Percentiles rank a stretch among this genome's conserved stretches.
phyloP scores from a whole-genome alignment of 768 basidiomycete species.

The Boletus huronensis region DNA sequence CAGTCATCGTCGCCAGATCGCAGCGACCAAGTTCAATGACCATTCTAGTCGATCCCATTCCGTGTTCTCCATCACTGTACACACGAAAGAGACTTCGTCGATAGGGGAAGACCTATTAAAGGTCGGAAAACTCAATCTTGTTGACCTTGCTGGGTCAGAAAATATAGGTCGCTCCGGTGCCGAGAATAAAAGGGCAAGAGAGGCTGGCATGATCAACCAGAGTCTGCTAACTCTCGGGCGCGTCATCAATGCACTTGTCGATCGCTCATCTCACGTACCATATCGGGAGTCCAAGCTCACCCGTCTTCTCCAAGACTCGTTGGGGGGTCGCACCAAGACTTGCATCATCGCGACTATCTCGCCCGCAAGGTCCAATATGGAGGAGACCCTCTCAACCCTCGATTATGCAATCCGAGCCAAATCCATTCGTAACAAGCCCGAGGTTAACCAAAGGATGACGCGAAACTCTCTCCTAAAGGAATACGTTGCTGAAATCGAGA shows the following conservation, averaged over 20 bases:
- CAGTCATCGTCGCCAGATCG: constrained; percentile 86
- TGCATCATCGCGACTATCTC: constrained; percentile 97
- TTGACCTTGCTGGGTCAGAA: constrained; percentile 96
- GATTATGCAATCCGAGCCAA: constrained; percentile 96
- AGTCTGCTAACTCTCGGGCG: constrained; percentile 94
- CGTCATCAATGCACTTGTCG: constrained; percentile 95
- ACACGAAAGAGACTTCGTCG: constrained; percentile 76
- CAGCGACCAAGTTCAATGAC: constrained; percentile 96
- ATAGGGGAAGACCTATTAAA: constrained; percentile 86
- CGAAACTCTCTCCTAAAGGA: constrained; percentile 90
- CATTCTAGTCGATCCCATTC: constrained; percentile 97
- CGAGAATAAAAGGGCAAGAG: constrained; percentile 89
- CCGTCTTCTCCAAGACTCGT: constrained; percentile 95
- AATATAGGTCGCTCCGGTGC: constrained; percentile 96
- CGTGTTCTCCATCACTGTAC: constrained; percentile 94
- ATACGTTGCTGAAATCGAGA: constrained; percentile 90
- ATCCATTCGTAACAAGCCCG: constrained; percentile 92
- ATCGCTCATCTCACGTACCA: constrained; percentile 87
- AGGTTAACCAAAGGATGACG: constrained; percentile 92
- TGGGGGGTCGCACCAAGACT: constrained; percentile 95
- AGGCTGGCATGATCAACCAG: constrained; percentile 99
- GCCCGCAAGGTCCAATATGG: constrained; percentile 89
- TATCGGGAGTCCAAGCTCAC: constrained; percentile 98
- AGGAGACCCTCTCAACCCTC: constrained; percentile 95
- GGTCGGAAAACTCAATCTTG: constrained; percentile 94